Evolutionary conservation across 2,329 filamentous ascomycete genomes (phyloP), one percentile per base, ranked within the genome.

Genomic region (Colletotrichum gloeosporioides): DNA sequence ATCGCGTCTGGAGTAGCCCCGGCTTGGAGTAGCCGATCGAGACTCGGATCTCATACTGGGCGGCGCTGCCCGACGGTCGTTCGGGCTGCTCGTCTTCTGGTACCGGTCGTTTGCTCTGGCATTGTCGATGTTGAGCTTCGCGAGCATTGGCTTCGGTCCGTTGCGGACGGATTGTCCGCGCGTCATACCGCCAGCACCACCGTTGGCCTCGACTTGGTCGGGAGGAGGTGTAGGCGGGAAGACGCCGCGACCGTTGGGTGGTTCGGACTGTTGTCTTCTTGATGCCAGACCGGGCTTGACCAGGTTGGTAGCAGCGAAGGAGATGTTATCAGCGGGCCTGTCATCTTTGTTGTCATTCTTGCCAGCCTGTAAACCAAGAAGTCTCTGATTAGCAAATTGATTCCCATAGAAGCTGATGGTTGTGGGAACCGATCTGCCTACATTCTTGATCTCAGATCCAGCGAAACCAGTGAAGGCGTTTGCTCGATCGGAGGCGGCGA

Each of bases 211-310:
- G 79, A 98, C 96, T 77, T 92, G 91, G 88, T 99, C 97, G 8
- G 97, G 97, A 8, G 97, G 97, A 55, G 97, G 97, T n/a, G 97
- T 99, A n/a, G 97, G 97, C 22, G 97, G 97, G 87, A 99, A 98
- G 78, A 96, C 91, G 80, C 95, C 95, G 80, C 95, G 93, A 12
- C 75, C 75, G 82, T 91, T 92, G 1, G 95, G 95, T 10, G 95
- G 95, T 82, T 97, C 96, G 22, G 95, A 97, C 82, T 97, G 95
- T 81, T 98, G 95, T 81, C 94, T 91, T 78, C 95, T 92, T 82
- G 94, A 96, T 79, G 91, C 90, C 39, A 99, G 88, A 66, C 94
- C 95, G 36, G 95, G 94, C 83, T 97, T 97, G 77, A 99, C 96
- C 10, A 99, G 92, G 80, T 99, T 98, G 53, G 95, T 95, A 6